Conservation (phyloP, 2,329 filamentous ascomycete species). For the Penicillium sp. region DNA sequence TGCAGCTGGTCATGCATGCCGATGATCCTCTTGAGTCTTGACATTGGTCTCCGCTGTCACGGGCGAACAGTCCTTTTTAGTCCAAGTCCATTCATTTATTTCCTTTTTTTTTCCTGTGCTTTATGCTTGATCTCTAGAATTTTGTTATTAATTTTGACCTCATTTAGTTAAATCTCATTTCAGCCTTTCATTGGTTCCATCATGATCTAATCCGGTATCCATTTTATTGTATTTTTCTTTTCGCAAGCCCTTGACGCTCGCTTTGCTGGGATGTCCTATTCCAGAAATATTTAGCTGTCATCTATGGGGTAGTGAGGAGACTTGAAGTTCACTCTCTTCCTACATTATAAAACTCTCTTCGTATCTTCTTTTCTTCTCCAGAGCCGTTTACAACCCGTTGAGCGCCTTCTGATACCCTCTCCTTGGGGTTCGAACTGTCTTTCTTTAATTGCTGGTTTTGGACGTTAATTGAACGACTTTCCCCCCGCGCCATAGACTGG, state of each 20-base stretch:
- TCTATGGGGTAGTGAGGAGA: constrained; percentile 19
- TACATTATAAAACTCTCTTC: constrained; percentile 13
- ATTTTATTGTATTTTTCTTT: not conserved
- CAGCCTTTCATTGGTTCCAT: not conserved
- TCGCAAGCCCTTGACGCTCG: not conserved
- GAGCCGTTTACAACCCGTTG: constrained; percentile 7
- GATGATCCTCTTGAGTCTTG: constrained; percentile 28
- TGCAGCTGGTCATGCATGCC: constrained; percentile 30
- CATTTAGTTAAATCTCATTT: not conserved
- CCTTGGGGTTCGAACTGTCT: not conserved
- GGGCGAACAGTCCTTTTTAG: constrained; percentile 11
- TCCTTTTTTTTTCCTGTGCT: not conserved
- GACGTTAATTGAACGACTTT: constrained; percentile 5
- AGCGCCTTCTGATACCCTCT: constrained; percentile 8
- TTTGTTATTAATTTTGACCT: constrained; percentile 2
- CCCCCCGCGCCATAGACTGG: constrained; percentile 1
- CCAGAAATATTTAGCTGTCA: constrained; percentile 12
- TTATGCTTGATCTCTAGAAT: not conserved
- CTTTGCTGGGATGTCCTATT: constrained; percentile 4
- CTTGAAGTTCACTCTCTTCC: not conserved
- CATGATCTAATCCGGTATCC: constrained; percentile 2
- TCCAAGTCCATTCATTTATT: not conserved
- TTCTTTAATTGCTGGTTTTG: constrained; percentile 5
- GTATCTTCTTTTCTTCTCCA: constrained; percentile 1
- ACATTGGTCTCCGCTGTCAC: constrained; percentile 22